Conservation (phyloP, 805 yeast species). For the Lachancea meyersii region DNA sequence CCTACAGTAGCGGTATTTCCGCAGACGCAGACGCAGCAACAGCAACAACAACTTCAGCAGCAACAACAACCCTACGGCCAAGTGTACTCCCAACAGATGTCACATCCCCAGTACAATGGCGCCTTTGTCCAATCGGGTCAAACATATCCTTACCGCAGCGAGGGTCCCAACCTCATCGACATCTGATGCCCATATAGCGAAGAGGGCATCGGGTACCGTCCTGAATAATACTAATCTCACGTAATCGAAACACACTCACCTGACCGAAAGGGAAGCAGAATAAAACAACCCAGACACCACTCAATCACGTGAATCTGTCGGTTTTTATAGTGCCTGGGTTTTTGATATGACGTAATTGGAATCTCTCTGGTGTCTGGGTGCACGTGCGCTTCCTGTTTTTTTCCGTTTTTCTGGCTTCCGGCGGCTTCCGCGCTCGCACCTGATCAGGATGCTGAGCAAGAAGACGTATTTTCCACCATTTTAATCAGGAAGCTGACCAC, state of each 20-base stretch:
- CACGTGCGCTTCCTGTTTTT: background rate
- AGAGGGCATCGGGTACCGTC: too few species aligned
- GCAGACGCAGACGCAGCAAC: slow-evolving; percentile 11
- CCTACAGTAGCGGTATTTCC: slow-evolving; percentile 13
- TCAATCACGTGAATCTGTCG: too few species aligned
- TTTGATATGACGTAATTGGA: background rate
- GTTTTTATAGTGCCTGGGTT: background rate
- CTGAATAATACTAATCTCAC: too few species aligned
- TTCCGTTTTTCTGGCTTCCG: slow-evolving; percentile 6
- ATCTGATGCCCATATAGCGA: slow-evolving; percentile 20
- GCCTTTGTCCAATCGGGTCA: slow-evolving; percentile 11
- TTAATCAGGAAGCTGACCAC: slow-evolving; percentile 7
- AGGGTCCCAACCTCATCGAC: slow-evolving; percentile 27
- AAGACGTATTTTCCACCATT: slow-evolving; percentile 1
- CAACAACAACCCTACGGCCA: slow-evolving; percentile 10
- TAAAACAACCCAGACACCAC: too few species aligned
- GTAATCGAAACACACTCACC: too few species aligned
- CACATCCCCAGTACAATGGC: slow-evolving; percentile 7
- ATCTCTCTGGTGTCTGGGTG: background rate
- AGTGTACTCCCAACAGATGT: slow-evolving; percentile 7
- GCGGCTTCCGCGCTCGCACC: slow-evolving; percentile 3
- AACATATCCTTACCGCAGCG: slow-evolving; percentile 10
- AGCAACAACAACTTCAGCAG: slow-evolving; percentile 5
- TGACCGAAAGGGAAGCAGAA: background rate
- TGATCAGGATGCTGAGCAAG: slow-evolving; percentile 3